These are phyloP conservation scores for Helotiales sp. DNA, from an alignment of 2,329 filamentous ascomycete species.

Conservation along the genomic window DNA sequence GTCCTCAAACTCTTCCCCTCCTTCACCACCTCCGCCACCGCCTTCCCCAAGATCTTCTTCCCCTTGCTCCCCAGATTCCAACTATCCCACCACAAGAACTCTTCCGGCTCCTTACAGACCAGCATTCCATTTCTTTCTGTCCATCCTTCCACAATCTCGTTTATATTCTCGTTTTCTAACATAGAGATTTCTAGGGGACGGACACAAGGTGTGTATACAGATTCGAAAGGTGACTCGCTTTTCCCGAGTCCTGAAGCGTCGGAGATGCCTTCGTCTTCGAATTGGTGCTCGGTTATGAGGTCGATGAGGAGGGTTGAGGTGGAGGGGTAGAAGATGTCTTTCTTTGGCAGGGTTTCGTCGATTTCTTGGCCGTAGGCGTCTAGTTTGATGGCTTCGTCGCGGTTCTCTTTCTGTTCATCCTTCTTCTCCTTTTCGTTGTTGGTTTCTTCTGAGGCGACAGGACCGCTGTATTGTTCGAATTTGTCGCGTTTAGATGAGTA, in stretches of 20 bases:
- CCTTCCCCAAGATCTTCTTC: conserved; percentile 36
- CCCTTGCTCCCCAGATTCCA: conserved; percentile 45
- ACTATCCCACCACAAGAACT: conserved; percentile 53
- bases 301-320: conserved; percentile 43
- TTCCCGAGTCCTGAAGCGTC: conserved; percentile 48
- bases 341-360: conserved; percentile 5
- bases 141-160: conserved; percentile 11
- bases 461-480: neutral
- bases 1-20: conserved; percentile 21
- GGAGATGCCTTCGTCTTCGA: conserved; percentile 42
- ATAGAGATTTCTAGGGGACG: neutral
- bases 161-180: conserved; percentile 20
- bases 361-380: neutral
- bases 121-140: conserved; percentile 23
- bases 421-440: neutral
- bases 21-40: conserved; percentile 28
- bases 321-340: conserved; percentile 44
- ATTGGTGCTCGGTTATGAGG: conserved; percentile 48
- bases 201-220: conserved; percentile 28
- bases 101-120: conserved; percentile 40
- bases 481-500: neutral
- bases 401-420: neutral
- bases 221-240: conserved; percentile 22
- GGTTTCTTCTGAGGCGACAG: neutral
- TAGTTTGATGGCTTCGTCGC: neutral